These are phyloP conservation scores for Aspergillus latus DNA, from an alignment of 2,329 filamentous ascomycete species.

Conservation along the genomic window DNA sequence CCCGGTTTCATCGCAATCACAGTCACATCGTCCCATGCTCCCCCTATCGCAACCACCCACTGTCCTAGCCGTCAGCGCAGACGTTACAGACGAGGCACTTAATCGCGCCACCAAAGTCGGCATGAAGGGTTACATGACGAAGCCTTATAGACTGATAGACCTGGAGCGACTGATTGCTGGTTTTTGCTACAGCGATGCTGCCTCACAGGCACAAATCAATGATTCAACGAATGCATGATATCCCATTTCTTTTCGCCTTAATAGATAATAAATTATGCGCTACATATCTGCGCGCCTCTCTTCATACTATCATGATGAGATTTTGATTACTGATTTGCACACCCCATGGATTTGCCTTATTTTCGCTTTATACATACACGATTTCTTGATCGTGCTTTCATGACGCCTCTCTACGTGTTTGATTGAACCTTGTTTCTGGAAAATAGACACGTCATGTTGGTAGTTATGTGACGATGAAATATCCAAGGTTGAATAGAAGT, in stretches of 20 bases:
- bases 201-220: conserved; percentile 8
- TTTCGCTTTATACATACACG: too few species aligned
- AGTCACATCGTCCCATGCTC: neutral
- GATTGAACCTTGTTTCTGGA: too few species aligned
- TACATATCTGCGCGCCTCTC: neutral
- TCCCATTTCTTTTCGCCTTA: neutral
- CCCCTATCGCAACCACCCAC: conserved; percentile 33
- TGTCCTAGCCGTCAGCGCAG: conserved; percentile 65
- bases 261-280: neutral
- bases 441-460: too few species aligned
- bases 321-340: neutral
- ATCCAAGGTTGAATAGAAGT: too few species aligned
- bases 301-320: neutral
- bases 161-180: conserved; percentile 60
- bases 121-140: conserved; percentile 69
- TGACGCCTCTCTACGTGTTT: too few species aligned
- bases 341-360: too few species aligned
- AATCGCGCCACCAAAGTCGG: conserved; percentile 61
- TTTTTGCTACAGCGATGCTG: conserved; percentile 37
- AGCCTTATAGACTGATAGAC: conserved; percentile 64
- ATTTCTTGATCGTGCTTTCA: too few species aligned
- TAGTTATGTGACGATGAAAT: too few species aligned
- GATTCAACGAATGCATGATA: conserved; percentile 24
- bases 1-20: neutral
- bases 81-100: conserved; percentile 64